Evolutionary conservation across 306 rosid species (phyloP).

Genomic region (Lagenaria siceraria): DNA sequence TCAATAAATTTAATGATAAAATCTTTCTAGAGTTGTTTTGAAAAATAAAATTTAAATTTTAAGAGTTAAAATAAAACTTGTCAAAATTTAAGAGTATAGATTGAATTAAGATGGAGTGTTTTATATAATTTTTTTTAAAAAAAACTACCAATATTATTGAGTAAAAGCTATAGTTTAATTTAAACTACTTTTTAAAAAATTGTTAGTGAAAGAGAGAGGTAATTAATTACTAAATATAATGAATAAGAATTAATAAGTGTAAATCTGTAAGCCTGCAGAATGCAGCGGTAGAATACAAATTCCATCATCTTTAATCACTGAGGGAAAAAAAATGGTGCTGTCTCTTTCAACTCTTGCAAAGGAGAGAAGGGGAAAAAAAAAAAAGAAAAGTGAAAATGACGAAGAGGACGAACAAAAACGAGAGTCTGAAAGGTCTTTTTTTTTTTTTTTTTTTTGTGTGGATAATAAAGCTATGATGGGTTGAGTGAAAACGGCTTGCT

Average conservation of each 20-base stretch:
- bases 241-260: neutral
- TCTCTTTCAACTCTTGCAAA: constrained; percentile 55
- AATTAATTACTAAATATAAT: neutral
- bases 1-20: too few species aligned
- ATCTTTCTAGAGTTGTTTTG: too few species aligned
- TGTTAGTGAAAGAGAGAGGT: neutral
- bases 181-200: neutral
- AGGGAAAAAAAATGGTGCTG: constrained; percentile 17
- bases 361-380: constrained; percentile 1
- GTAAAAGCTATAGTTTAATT: neutral
- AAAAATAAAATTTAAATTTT: too few species aligned
- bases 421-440: neutral
- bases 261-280: constrained; percentile 32
- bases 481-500: neutral
- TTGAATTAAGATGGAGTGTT: too few species aligned
- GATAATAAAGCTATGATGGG: neutral
- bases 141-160: too few species aligned
- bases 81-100: too few species aligned
- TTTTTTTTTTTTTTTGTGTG: neutral
- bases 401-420: neutral
- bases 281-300: constrained; percentile 17
- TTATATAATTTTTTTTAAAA: too few species aligned
- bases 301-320: constrained; percentile 28
- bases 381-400: constrained; percentile 2
- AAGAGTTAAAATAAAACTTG: too few species aligned